Evolutionary conservation across 108 stramenopile genomes (phyloP).

Genomic region (Bacterosira constricta): DNA sequence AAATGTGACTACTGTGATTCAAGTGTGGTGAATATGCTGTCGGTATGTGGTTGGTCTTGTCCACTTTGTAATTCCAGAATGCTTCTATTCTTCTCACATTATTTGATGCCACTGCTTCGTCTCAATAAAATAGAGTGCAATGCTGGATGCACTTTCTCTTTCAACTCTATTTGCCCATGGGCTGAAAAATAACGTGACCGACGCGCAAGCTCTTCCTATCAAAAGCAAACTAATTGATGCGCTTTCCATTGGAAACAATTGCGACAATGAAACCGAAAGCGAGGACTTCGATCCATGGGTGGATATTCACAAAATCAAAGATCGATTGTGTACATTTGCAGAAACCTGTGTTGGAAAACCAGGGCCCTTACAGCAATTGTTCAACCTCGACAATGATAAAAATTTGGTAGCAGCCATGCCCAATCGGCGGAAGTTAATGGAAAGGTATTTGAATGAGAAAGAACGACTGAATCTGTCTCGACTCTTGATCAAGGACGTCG

Average conservation of each 20-base stretch:
- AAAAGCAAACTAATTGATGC: slow-evolving; percentile 51
- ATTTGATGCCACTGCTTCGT: too few relatives aligned
- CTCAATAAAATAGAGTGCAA: slow-evolving; percentile 20
- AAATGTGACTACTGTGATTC: slow-evolving; percentile 73
- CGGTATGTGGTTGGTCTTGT: slow-evolving; percentile 22
- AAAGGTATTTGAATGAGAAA: slow-evolving; percentile 31
- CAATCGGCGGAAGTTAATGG: slow-evolving; percentile 1
- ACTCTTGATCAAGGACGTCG: slow-evolving; percentile 53
- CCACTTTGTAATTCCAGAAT: too few relatives aligned
- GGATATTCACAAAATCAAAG: slow-evolving; percentile 19
- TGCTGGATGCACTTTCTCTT: slow-evolving; percentile 38
- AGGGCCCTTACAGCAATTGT: slow-evolving; percentile 10
- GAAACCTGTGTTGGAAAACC: slow-evolving; percentile 20
- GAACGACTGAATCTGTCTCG: slow-evolving; percentile 55
- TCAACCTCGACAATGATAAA: slow-evolving; percentile 8
- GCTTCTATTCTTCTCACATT: too few relatives aligned
- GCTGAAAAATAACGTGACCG: slow-evolving; percentile 19
- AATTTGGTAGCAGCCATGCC: slow-evolving; percentile 15
- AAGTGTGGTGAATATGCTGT: slow-evolving; percentile 40
- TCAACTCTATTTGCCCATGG: slow-evolving; percentile 14
- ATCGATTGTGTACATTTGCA: slow-evolving; percentile 27
- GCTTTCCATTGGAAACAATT: slow-evolving; percentile 26
- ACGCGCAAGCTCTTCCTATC: slow-evolving; percentile 48
- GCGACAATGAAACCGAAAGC: background rate
- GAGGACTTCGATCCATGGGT: slow-evolving; percentile 1